Base-by-base conservation (phyloP, 768 basidiomycete genomes). In the Trametes elegans region DNA sequence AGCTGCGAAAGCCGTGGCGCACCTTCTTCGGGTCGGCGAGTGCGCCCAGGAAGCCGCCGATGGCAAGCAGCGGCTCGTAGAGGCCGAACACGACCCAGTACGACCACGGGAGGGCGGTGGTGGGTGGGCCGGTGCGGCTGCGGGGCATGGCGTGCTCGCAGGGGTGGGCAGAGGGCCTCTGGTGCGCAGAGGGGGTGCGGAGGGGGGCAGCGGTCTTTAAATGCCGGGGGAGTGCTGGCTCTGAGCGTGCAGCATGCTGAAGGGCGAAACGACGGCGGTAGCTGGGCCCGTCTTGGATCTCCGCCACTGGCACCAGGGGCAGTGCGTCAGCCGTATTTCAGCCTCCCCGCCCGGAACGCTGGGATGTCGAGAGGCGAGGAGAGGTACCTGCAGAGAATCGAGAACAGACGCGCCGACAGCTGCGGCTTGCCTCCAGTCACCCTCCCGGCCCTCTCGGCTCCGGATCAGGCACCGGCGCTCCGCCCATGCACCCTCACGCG, bases 31-130 rank as follows among this genome's bases (percentile, higher is more conserved):
- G 89, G 69, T 88, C 83, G 29, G 79, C 70, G 18, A 85, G 65
- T 2, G 88, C 75, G 5, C 88, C 88, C 38, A 89, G 58, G 67
- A 88, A 82, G 29, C 89, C 88, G 39, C 80, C 64, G 19, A 76
- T 68, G 18, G 85, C 82, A 52, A 91, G 70, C 24, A 82, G 74
- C 0, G 89, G 89, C 69, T 91, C 89, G 64, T 87, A 90, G 49
- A 82, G 74, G 24, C 82, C 87, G 63, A 91, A 91, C 58, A 86
- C 74, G 39, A 81, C 76, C 70, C 83, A 90, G 71, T 91, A 91
- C 56, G 82, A 76, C 62, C 80, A 78, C 18, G 89, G 87, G 61
- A 91, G 76, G 35, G 88, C 84, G 58, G 88, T 87, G 34, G 76
- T 71, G 27, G 67, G 57, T 31, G 68, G 69, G 79, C 80, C 80